Evolutionary conservation across 164 flowering plant species (phyloP), one percentile per base, ranked within the genome.

Genomic region (Liriodendron chinense): DNA sequence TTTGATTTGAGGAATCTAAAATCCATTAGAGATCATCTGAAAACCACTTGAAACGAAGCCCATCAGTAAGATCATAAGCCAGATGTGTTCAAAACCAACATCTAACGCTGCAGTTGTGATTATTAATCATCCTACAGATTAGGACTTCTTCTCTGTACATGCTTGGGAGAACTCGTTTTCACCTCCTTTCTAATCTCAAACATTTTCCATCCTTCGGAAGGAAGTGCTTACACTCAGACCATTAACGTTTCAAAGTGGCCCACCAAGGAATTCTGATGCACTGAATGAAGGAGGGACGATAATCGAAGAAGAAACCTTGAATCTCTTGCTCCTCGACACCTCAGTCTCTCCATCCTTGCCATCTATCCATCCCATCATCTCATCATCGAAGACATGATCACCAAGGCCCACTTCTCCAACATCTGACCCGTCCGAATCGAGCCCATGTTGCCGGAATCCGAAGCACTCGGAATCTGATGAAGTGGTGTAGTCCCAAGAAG

Each of bases 251-350:
- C 49, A 62, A 61, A 14, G 23, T 25, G 6, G 12, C 23, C 69
- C 57, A 16, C 57, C 34, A 70, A 47, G 76, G 8, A 76, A 74
- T 20, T 77, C 75, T 53, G 84, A 81, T 26, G 80, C 83, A 78
- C 85, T 84, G 69, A 91, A 90, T 1, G 88, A 87, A 26, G 94
- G 89, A 80, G 96, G 96, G 74, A 91, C 89, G 24, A 91, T 24
- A 43, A 90, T 86, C 0, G 96, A 91, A 70, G 96, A 90, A 64
- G 92, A 87, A 78, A 91, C 94, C 89, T 87, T 91, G 22, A 85
- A 86, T 84, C 92, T 87, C 75, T 89, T 91, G 70, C 89, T 86
- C 73, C 85, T 83, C 7, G 84, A 68, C 23, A 67, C 77, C 64
- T 79, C 76, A n/a, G 67, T 34, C 3, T n/a, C 64, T 22, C 67